Evolutionary conservation across 768 basidiomycete genomes (phyloP).

Genomic region (Mrakia blollopis): DNA sequence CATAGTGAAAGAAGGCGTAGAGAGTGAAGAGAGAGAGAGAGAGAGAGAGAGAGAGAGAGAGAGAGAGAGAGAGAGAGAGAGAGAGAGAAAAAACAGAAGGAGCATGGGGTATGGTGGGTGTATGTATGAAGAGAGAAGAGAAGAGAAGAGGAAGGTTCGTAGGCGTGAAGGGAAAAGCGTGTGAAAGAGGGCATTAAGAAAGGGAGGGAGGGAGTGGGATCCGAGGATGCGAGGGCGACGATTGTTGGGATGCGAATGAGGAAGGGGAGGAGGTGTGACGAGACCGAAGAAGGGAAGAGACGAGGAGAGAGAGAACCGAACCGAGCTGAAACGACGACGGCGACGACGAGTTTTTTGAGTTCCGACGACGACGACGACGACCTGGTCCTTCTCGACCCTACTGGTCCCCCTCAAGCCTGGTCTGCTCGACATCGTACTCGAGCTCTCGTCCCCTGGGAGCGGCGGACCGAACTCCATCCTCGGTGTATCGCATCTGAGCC

Average conservation of each 20-base stretch:
- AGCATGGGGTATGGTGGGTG: background rate
- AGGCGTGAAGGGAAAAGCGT: background rate
- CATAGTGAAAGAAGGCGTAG: background rate
- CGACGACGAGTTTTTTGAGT: too few species aligned
- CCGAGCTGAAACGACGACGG: background rate
- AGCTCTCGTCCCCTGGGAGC: conserved; percentile 27
- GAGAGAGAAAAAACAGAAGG: background rate
- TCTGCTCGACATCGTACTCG: conserved; percentile 19
- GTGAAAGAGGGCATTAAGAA: background rate
- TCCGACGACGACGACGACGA: background rate
- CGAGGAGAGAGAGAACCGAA: background rate
- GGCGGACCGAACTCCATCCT: conserved; percentile 23
- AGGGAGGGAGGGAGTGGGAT: background rate
- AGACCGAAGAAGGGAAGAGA: background rate
- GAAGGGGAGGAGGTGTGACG: background rate
- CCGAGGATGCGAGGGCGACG: background rate
- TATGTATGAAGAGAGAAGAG: background rate
- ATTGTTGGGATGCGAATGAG: background rate
- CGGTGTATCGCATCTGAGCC: conserved; percentile 54
- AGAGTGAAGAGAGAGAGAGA: background rate
- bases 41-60: too few species aligned
- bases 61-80: background rate
- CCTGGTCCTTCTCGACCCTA: background rate
- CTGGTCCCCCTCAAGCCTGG: background rate
- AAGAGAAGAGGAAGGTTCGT: background rate